Conservation (phyloP, 164 flowering plant species). For the Cinnamomum micranthum region DNA sequence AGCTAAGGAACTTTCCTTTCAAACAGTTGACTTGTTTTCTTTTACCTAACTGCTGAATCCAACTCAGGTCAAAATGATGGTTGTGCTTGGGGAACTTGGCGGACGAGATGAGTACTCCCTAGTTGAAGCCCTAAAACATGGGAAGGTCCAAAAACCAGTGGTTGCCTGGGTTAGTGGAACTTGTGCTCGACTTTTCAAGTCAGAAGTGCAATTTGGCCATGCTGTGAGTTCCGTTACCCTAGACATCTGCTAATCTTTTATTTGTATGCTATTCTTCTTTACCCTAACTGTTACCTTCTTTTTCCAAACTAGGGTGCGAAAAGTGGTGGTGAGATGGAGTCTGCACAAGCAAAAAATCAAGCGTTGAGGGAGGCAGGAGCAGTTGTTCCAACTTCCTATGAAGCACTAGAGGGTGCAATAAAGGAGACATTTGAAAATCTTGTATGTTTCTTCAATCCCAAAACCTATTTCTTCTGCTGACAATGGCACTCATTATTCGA, state of each 20-base stretch:
- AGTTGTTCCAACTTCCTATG: slow-evolving; percentile 91
- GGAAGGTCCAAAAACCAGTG: slow-evolving; percentile 89
- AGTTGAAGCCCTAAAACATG: slow-evolving; percentile 94
- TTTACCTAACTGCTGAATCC: background rate
- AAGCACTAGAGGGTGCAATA: slow-evolving; percentile 79
- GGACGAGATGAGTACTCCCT: slow-evolving; percentile 97
- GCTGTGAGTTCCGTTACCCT: slow-evolving; percentile 59
- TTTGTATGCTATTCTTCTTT: background rate
- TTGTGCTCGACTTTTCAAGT: slow-evolving; percentile 94
- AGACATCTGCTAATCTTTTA: background rate
- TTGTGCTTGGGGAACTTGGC: slow-evolving; percentile 99
- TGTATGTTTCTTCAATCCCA: slow-evolving; percentile 34
- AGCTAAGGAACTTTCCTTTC: background rate
- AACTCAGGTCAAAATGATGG: slow-evolving; percentile 87
- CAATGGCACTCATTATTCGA: background rate
- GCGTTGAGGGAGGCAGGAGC: slow-evolving; percentile 96
- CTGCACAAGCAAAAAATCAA: slow-evolving; percentile 98
- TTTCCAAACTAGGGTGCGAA: slow-evolving; percentile 71
- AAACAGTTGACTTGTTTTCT: background rate
- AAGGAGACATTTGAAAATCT: slow-evolving; percentile 89
- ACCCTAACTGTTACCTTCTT: background rate
- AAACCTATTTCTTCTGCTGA: background rate
- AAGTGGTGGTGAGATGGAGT: slow-evolving; percentile 98
- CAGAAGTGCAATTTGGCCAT: slow-evolving; percentile 99
- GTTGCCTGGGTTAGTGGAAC: slow-evolving; percentile 99